Base-by-base conservation (phyloP, 805 yeast genomes). In the Lipomyces sp. region DNA sequence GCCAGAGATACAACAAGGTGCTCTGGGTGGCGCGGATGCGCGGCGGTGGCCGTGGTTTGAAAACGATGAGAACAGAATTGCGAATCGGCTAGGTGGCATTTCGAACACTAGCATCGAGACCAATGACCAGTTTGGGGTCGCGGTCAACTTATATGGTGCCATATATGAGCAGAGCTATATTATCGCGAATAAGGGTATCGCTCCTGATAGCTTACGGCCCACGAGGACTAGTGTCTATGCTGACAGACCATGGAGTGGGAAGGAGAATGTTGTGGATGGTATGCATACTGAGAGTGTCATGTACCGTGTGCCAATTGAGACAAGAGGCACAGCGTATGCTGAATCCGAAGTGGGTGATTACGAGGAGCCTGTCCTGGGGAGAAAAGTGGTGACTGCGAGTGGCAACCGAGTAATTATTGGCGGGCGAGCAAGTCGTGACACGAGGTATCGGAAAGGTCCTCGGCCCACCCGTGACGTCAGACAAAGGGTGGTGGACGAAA, bases 391-490 rank as follows among this genome's bases (percentile, higher is more conserved):
- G 6, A 48, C 64, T 13, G 64, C 59, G 11, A 53, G 58, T 55
- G 57, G 42, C 32, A 64, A 58, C 18, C 55, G 50, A 32, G 63
- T 55, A 7, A 59, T 64, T 29, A 57, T 64, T 10, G 67, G 67
- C 4, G 64, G 67, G 11, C 62, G 67, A 8, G 62, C 67, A 13
- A 64, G 64, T 37, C 51, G 67, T 8, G 67, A 64, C 32, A 45
- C 61, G 45, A 62, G 59, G 29, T 32, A 24, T 4, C 57, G 50
- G 30, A 59, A 15, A 48, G 58, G 61, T 6, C 66, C 64, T 10
- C 63, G 53, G 11, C 60, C 64, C 15, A 64, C 66, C n/a, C 35
- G 50, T 10, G 64, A 39, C 11, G 34, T 57, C n/a, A 53, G 35
- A 18, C 48, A 13, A n/a, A 42, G 10, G 11, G n/a, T 13, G 11